Percentiles rank a stretch among this genome's conserved stretches.
phyloP scores from a whole-genome alignment of 352 stramenopile genomes.

The Pythium guiyangense region DNA sequence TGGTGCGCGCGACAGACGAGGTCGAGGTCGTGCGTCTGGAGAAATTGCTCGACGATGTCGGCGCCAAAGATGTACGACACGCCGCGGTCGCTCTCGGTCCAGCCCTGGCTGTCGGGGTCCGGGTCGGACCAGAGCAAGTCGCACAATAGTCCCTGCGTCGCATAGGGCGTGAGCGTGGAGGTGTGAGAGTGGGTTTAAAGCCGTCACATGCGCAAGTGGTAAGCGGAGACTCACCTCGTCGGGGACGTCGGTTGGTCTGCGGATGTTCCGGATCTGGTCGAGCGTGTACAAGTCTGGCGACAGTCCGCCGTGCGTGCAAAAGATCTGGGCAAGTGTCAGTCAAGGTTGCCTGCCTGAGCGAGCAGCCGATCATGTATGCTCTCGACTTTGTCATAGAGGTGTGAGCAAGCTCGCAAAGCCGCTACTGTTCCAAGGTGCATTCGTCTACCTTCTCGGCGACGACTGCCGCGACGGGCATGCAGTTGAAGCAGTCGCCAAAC shows the following conservation, averaged over 20 bases:
- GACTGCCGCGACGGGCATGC: constrained; percentile 94
- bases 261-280: constrained; percentile 94
- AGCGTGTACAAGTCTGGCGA: constrained; percentile 96
- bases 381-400: not conserved
- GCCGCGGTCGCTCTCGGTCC: constrained; percentile 95
- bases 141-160: constrained; percentile 52
- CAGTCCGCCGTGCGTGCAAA: constrained; percentile 95
- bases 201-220: not conserved
- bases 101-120: constrained; percentile 87
- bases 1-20: constrained; percentile 98
- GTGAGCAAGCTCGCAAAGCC: not conserved
- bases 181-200: not conserved
- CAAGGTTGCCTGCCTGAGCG: not conserved
- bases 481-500: constrained; percentile 99
- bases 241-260: constrained; percentile 76
- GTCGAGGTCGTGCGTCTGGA: constrained; percentile 96
- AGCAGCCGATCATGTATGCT: not conserved
- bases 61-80: constrained; percentile 99
- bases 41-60: constrained; percentile 97
- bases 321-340: constrained; percentile 69
- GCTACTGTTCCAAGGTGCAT: not conserved
- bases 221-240: constrained; percentile 34
- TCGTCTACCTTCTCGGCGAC: constrained; percentile 89
- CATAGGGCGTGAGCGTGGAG: not conserved
- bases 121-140: constrained; percentile 88